A percentile compares a stretch with the other conserved stretches of the same genome.
phyloP scores from a whole-genome alignment of 768 basidiomycete species.

The Amanita phalloides region DNA sequence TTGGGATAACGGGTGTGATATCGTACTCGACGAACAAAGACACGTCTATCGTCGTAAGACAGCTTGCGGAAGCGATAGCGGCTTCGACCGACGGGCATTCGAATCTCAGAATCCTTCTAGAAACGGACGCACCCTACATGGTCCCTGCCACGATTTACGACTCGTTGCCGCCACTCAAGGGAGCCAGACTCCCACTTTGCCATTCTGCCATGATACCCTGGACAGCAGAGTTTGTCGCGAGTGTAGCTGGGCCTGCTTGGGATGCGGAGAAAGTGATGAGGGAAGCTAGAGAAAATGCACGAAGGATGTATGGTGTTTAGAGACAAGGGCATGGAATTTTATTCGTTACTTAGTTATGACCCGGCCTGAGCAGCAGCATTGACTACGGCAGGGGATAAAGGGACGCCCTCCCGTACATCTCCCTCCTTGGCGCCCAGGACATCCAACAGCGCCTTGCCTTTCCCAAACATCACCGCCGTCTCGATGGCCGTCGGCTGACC shows the following conservation, averaged over 20 bases:
- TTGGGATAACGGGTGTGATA: slow-evolving; percentile 81
- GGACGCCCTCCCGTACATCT: slow-evolving; percentile 32
- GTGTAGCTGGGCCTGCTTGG: slow-evolving; percentile 34
- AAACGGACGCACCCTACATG: slow-evolving; percentile 89
- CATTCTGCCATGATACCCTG: slow-evolving; percentile 81
- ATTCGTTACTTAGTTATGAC: too few relatives aligned
- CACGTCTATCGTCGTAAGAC: slow-evolving; percentile 56
- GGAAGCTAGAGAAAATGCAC: slow-evolving; percentile 55
- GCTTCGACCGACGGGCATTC: slow-evolving; percentile 9
- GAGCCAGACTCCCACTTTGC: slow-evolving; percentile 55
- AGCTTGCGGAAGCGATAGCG: slow-evolving; percentile 11
- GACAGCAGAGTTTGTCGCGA: slow-evolving; percentile 69
- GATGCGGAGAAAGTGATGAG: slow-evolving; percentile 46
- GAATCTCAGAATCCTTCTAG: slow-evolving; percentile 44
- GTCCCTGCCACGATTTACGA: slow-evolving; percentile 64
- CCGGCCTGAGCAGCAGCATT: too few relatives aligned
- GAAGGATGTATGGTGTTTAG: slow-evolving; percentile 45
- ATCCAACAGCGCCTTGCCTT: slow-evolving; percentile 37
- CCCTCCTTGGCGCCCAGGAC: slow-evolving; percentile 49
- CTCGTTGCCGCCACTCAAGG: slow-evolving; percentile 39
- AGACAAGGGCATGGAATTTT: too few relatives aligned
- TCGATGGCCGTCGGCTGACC: slow-evolving; percentile 64
- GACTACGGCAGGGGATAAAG: slow-evolving; percentile 7
- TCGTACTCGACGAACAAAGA: slow-evolving; percentile 69
- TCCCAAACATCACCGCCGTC: slow-evolving; percentile 57